Conservation (phyloP, 805 yeast genomes). For the Tetrapisispora arboricola region DNA sequence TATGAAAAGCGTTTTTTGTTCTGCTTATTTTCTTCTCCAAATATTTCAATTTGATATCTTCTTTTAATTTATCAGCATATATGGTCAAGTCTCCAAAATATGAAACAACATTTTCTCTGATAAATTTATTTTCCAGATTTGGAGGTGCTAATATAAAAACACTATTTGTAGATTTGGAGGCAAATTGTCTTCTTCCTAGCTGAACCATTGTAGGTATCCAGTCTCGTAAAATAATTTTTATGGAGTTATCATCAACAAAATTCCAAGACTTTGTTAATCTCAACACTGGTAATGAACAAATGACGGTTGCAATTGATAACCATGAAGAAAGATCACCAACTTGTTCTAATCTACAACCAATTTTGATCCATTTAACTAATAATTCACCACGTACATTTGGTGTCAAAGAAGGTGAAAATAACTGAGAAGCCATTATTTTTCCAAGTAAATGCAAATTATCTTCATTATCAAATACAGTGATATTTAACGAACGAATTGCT, state of each 20-base stretch:
- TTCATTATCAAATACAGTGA: slow-evolving; percentile 62
- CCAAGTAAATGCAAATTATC: slow-evolving; percentile 70
- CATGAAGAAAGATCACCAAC: slow-evolving; percentile 90
- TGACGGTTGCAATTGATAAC: slow-evolving; percentile 77
- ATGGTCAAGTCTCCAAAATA: slow-evolving; percentile 81
- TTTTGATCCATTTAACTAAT: slow-evolving; percentile 71
- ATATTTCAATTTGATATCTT: slow-evolving; percentile 29
- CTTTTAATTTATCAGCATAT: slow-evolving; percentile 22
- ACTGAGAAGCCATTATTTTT: slow-evolving; percentile 54
- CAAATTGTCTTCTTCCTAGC: slow-evolving; percentile 63
- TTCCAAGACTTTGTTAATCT: slow-evolving; percentile 71
- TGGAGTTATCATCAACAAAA: slow-evolving; percentile 46
- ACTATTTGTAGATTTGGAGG: slow-evolving; percentile 44
- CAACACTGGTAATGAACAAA: slow-evolving; percentile 74
- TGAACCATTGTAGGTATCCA: slow-evolving; percentile 94
- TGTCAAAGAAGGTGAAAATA: slow-evolving; percentile 34
- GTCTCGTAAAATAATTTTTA: slow-evolving; percentile 57
- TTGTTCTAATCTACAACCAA: slow-evolving; percentile 68
- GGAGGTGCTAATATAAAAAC: slow-evolving; percentile 72
- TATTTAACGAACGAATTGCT: slow-evolving; percentile 36
- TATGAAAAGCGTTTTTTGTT: slow-evolving; percentile 58
- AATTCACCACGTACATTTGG: slow-evolving; percentile 46
- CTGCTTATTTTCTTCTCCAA: slow-evolving; percentile 58
- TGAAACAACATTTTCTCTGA: slow-evolving; percentile 73
- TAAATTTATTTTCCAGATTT: slow-evolving; percentile 67